Conservation (phyloP, 306 rosid genomes). For the Cucurbita maxima region DNA sequence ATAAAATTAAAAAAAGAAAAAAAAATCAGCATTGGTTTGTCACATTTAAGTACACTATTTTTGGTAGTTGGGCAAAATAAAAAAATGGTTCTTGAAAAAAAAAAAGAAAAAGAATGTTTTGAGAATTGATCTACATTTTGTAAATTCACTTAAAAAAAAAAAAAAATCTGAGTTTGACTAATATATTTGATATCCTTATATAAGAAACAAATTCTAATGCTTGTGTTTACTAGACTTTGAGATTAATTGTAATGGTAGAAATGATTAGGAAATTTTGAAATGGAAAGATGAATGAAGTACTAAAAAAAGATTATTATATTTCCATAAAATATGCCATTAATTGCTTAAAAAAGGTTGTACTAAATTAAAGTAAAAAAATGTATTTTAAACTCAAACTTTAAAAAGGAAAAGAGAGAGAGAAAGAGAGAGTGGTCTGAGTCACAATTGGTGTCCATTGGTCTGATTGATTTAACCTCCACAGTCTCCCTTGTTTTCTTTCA, state of each 20-base stretch:
- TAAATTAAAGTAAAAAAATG: neutral
- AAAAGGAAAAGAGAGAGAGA: neutral
- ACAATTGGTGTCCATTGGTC: neutral
- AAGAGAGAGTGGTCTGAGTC: neutral
- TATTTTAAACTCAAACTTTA: neutral
- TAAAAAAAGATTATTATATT: neutral
- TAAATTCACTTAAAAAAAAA: neutral
- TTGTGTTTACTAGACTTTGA: no score
- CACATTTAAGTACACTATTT: neutral
- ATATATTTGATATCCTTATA: no score
- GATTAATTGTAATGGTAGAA: no score
- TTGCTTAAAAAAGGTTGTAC: neutral
- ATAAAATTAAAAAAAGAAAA: neutral
- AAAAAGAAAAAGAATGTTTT: neutral
- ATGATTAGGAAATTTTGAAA: no score
- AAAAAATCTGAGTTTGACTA: no score
- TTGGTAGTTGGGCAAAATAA: neutral
- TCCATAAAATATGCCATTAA: neutral
- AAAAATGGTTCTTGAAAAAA: neutral
- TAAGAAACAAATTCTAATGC: no score
- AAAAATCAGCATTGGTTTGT: neutral
- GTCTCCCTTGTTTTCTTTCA: constrained; percentile 3
- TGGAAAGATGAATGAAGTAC: neutral
- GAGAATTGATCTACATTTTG: neutral
- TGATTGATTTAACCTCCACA: constrained; percentile 10